Percentiles rank a stretch among this genome's conserved stretches.
phyloP scores from a whole-genome alignment of 2,329 filamentous ascomycete genomes.

The Rutstroemia sp. region DNA sequence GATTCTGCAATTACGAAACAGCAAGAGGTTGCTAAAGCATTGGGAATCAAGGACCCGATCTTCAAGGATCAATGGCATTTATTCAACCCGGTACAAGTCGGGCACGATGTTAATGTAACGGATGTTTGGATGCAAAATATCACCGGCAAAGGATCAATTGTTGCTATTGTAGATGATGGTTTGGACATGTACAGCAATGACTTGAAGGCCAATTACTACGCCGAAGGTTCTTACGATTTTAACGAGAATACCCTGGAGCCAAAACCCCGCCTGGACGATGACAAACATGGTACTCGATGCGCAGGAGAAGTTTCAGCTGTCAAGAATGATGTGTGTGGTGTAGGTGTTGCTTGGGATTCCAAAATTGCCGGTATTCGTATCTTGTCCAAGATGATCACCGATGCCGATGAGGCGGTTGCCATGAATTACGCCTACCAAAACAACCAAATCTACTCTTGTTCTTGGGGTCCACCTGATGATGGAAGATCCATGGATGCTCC shows the following conservation, averaged over 20 bases:
- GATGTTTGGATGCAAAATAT: slow-evolving; percentile 86
- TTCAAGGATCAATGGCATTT: slow-evolving; percentile 96
- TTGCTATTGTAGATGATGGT: slow-evolving; percentile 93
- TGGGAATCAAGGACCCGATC: slow-evolving; percentile 83
- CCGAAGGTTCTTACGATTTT: slow-evolving; percentile 89
- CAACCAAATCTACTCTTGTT: slow-evolving; percentile 97
- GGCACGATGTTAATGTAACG: slow-evolving; percentile 95
- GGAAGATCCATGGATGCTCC: slow-evolving; percentile 91
- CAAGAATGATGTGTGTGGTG: slow-evolving; percentile 86
- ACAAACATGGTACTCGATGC: slow-evolving; percentile 87
- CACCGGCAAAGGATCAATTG: slow-evolving; percentile 80
- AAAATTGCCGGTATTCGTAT: slow-evolving; percentile 90
- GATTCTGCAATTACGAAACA: slow-evolving; percentile 46
- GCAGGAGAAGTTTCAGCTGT: slow-evolving; percentile 89
- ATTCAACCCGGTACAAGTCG: slow-evolving; percentile 70
- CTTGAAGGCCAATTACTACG: slow-evolving; percentile 88
- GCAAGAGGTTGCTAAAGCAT: slow-evolving; percentile 49
- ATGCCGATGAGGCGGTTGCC: slow-evolving; percentile 84
- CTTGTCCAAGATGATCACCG: slow-evolving; percentile 80
- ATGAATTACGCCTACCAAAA: slow-evolving; percentile 88
- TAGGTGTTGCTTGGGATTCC: slow-evolving; percentile 92
- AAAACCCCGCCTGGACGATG: slow-evolving; percentile 73
- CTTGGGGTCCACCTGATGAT: slow-evolving; percentile 94
- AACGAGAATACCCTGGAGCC: slow-evolving; percentile 79
- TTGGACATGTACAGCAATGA: slow-evolving; percentile 94